phyloP scores from a whole-genome alignment of 257 asterid genomes.

The Rubia yunnanensis region DNA sequence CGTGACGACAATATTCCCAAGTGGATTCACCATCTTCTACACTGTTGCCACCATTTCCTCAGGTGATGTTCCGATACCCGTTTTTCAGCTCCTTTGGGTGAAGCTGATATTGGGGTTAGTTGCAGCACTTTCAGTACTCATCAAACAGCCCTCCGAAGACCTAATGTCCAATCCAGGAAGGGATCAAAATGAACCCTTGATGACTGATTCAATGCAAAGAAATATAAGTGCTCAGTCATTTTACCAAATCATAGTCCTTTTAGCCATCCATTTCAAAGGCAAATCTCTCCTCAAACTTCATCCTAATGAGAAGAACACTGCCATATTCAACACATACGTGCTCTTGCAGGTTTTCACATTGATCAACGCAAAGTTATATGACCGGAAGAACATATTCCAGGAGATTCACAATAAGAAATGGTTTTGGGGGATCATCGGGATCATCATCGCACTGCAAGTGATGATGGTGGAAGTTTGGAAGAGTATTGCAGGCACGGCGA shows the following conservation, averaged over 20 bases:
- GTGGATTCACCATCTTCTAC: conserved; percentile 3
- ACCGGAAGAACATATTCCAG: neutral
- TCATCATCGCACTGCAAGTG: conserved; percentile 2
- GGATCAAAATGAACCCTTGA: neutral
- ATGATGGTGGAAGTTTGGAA: conserved; percentile 13
- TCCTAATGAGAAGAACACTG: conserved; percentile 12
- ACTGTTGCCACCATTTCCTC: neutral
- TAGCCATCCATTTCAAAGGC: conserved; percentile 17
- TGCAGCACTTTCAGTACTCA: conserved; percentile 12
- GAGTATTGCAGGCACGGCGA: conserved; percentile 9
- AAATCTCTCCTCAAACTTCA: conserved; percentile 7
- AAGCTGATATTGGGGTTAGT: conserved; percentile 12
- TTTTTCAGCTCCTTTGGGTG: conserved; percentile 19
- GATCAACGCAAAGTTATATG: conserved; percentile 5
- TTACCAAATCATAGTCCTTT: conserved; percentile 11
- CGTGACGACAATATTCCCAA: conserved; percentile 6
- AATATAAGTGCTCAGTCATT: conserved; percentile 8
- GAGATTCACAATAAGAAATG: conserved; percentile 13
- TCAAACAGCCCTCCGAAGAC: conserved; percentile 13
- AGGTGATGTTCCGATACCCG: conserved; percentile 18
- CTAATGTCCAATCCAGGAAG: conserved; percentile 12
- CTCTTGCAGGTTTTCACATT: conserved; percentile 18
- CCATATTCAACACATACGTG: conserved; percentile 16
- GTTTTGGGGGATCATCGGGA: conserved; percentile 14
- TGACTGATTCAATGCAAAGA: neutral